phyloP scores from a whole-genome alignment of 2,329 filamentous ascomycete species.

The Phialemonium atrogriseum region DNA sequence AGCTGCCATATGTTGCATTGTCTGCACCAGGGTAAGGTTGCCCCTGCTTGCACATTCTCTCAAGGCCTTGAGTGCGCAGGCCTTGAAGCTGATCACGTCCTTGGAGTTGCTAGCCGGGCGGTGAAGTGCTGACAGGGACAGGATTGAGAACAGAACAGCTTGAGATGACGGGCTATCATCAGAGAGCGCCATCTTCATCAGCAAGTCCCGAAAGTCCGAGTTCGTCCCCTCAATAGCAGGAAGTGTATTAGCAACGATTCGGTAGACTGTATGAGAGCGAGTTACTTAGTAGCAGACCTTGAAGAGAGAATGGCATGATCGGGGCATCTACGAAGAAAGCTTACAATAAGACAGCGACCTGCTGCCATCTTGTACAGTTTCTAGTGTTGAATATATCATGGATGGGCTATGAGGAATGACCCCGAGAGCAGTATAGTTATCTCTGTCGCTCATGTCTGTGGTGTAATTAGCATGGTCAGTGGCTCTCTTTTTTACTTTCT shows the following conservation, averaged over 20 bases:
- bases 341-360: neutral
- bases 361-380: neutral
- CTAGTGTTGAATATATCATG: too few species aligned
- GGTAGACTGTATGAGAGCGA: too few species aligned
- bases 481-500: too few species aligned
- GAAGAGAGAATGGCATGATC: too few species aligned
- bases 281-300: too few species aligned
- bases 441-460: too few species aligned
- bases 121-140: neutral
- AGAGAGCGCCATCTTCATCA: neutral
- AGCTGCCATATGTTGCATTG: neutral
- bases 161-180: neutral
- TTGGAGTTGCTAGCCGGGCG: neutral
- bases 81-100: neutral
- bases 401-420: too few species aligned
- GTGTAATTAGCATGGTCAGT: too few species aligned
- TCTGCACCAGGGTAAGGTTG: neutral
- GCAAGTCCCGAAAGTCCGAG: neutral
- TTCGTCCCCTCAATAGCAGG: neutral
- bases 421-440: too few species aligned
- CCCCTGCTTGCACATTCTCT: neutral
- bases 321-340: too few species aligned
- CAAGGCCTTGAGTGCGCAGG: neutral
- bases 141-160: neutral
- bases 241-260: neutral